Conservation (phyloP, 2,329 filamentous ascomycete genomes). For the Anthostomella pinea region DNA sequence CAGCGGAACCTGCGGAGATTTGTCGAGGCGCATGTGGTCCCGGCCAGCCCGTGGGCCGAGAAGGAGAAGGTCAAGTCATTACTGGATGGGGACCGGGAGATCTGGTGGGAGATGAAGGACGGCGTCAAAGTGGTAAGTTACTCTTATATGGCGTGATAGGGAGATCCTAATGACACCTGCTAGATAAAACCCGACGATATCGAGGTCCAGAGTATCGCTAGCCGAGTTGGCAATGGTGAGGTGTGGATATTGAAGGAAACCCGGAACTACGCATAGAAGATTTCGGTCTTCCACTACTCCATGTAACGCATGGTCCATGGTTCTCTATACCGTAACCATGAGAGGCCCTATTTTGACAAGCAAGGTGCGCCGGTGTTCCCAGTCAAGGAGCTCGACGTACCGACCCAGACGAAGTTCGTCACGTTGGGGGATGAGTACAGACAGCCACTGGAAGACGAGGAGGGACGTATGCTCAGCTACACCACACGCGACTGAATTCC, state of each 20-base stretch:
- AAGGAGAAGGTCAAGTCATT: conserved; percentile 64
- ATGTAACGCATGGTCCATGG: no score
- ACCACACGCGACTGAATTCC: no score
- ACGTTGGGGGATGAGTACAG: no score
- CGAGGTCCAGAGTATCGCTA: conserved; percentile 71
- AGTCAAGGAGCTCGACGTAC: no score
- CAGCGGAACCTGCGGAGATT: conserved; percentile 74
- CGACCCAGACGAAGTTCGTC: no score
- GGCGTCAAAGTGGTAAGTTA: conserved; percentile 63
- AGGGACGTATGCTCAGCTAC: no score
- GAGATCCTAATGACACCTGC: conserved; percentile 22
- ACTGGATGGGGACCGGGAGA: conserved; percentile 58
- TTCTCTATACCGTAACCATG: no score
- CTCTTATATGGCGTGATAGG: conserved; percentile 11
- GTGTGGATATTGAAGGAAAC: conserved; percentile 70
- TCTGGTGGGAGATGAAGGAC: conserved; percentile 80
- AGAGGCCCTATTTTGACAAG: no score
- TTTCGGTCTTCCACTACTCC: no score
- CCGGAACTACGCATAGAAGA: conserved; percentile 41
- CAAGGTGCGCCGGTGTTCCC: no score
- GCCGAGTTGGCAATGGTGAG: conserved; percentile 82
- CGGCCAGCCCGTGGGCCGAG: conserved; percentile 71
- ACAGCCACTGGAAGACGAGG: no score
- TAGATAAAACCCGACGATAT: conserved; percentile 77
- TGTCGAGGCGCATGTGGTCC: conserved; percentile 81